Percentiles rank a stretch among this genome's conserved stretches.
Conservation (phyloP, 805 yeast genomes). For the Monosporozyma unispora region DNA sequence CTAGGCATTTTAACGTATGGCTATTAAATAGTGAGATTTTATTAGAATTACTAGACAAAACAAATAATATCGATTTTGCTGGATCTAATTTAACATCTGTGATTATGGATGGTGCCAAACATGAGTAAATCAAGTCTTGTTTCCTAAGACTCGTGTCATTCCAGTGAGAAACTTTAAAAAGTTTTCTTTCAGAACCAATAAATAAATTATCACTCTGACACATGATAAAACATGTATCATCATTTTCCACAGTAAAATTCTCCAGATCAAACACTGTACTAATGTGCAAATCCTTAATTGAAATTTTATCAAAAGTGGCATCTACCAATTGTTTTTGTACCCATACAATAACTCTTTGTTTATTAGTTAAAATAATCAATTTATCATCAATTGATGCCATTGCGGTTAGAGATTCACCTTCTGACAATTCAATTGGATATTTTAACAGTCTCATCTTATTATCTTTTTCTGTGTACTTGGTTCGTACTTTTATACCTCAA, state of each 20-base stretch:
- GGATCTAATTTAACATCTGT: constrained; percentile 25
- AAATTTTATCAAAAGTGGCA: constrained; percentile 23
- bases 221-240: constrained; percentile 10
- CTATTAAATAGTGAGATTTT: constrained; percentile 14
- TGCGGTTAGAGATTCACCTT: constrained; percentile 19
- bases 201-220: constrained; percentile 9
- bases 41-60: constrained; percentile 18
- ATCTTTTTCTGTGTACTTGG: background rate
- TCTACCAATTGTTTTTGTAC: constrained; percentile 17
- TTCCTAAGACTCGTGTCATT: constrained; percentile 3
- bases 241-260: constrained; percentile 6
- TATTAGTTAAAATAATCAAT: constrained; percentile 16
- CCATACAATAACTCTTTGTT: constrained; percentile 25
- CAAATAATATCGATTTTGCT: constrained; percentile 13
- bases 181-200: constrained; percentile 19
- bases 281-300: constrained; percentile 11
- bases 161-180: constrained; percentile 16
- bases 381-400: constrained; percentile 13
- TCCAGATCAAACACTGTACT: background rate
- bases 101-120: constrained; percentile 15
- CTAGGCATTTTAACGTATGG: constrained; percentile 8
- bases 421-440: constrained; percentile 15
- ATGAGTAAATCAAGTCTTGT: constrained; percentile 9
- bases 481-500: too few relatives aligned
- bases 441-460: constrained; percentile 24